Percentiles rank a stretch among this genome's conserved stretches.
Conservation (phyloP, 2,329 filamentous ascomycete species). For the Rhynchosporium graminicola region DNA sequence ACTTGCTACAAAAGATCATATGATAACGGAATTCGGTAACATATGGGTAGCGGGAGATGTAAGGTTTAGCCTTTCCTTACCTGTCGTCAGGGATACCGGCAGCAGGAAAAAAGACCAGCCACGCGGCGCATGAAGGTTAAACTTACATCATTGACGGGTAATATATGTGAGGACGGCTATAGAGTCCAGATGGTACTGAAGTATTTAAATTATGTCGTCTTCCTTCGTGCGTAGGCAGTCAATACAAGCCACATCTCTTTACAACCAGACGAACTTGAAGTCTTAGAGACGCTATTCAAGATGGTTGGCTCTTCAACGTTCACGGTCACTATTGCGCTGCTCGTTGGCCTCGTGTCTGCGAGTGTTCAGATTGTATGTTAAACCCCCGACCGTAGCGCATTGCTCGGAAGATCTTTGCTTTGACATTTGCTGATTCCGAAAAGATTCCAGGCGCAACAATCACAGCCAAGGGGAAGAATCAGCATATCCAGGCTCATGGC, state of each 20-base stretch:
- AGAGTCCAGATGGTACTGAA: background rate
- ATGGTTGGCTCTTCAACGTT: background rate
- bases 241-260: background rate
- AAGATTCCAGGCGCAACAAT: conserved; percentile 38
- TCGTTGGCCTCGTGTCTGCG: background rate
- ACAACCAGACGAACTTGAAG: background rate
- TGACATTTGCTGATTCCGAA: background rate
- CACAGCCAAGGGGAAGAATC: conserved; percentile 42
- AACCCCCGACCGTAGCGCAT: background rate
- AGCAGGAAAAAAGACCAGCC: background rate
- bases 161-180: conserved; percentile 3
- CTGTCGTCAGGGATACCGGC: background rate
- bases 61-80: background rate
- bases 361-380: conserved; percentile 11
- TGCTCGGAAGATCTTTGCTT: background rate
- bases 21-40: background rate
- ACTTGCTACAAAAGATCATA: background rate
- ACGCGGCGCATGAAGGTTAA: background rate
- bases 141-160: background rate
- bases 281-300: background rate
- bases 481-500: conserved; percentile 67
- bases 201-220: background rate
- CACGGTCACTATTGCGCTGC: background rate
- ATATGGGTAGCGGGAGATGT: background rate
- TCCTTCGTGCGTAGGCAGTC: background rate